Evolutionary conservation across 139 green algal species (phyloP).

Genomic region (Closterium sp.): DNA sequence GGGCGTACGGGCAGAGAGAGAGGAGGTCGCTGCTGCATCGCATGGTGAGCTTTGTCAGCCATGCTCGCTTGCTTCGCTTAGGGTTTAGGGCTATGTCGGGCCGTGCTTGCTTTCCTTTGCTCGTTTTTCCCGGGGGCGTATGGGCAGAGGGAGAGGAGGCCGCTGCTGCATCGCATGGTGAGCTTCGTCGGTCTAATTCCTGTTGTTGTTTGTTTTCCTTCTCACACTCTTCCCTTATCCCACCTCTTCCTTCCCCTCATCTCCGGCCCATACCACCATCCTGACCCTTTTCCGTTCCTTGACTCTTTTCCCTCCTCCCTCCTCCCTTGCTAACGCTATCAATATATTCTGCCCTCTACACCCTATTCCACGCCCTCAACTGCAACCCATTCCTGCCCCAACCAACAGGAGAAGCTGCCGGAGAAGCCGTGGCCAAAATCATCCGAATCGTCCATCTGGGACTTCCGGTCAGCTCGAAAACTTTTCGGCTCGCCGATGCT

Average conservation of each 20-base stretch:
- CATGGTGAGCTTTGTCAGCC: constrained; percentile 25
- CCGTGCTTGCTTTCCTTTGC: too few species aligned
- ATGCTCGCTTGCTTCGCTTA: not conserved
- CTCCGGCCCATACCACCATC: not conserved
- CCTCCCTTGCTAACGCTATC: not conserved
- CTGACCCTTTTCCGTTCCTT: not conserved
- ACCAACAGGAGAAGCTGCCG: constrained; percentile 23
- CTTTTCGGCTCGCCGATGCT: constrained; percentile 41
- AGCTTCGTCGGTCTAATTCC: not conserved
- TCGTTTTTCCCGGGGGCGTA: constrained; percentile 24
- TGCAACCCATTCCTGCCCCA: not conserved
- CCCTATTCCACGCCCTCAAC: not conserved
- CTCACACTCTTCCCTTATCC: not conserved
- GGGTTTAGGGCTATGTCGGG: not conserved
- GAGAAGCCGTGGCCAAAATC: constrained; percentile 32
- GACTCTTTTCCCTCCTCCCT: not conserved
- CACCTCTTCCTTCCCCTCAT: not conserved
- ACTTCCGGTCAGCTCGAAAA: constrained; percentile 15
- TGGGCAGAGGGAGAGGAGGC: constrained; percentile 17
- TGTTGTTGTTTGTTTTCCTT: not conserved
- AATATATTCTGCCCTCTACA: not conserved
- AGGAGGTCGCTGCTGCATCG: constrained; percentile 31
- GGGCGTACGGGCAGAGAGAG: constrained; percentile 34
- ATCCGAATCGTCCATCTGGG: constrained; percentile 28
- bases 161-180: constrained; percentile 39